A percentile compares a stretch with the other conserved stretches of the same genome.
Conservation (phyloP, 768 basidiomycete species). For the Boletus bicolor region DNA sequence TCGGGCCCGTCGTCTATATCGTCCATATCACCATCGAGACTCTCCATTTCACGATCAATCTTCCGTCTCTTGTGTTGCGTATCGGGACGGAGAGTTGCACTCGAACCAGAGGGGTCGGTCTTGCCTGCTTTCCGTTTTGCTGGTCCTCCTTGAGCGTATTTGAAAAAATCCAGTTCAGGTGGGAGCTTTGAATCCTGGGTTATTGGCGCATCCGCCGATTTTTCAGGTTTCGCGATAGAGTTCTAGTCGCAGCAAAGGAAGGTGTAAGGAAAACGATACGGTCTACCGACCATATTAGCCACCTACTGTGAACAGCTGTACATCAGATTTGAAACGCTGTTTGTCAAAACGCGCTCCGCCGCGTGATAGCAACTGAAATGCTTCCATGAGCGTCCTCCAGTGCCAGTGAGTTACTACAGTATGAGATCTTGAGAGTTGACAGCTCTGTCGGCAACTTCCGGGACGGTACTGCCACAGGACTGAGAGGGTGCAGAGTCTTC, state of each 20-base stretch:
- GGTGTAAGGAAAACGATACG: not conserved
- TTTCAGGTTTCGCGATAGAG: conserved; percentile 20
- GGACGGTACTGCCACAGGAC: too few species aligned
- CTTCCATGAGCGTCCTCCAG: conserved; percentile 54
- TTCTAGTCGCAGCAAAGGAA: conserved; percentile 20
- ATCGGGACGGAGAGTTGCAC: conserved; percentile 6
- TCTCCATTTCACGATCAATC: conserved; percentile 25
- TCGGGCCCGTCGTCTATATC: conserved; percentile 24
- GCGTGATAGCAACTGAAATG: conserved; percentile 85
- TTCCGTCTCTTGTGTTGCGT: conserved; percentile 30
- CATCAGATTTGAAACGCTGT: conserved; percentile 63
- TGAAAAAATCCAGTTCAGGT: conserved; percentile 87
- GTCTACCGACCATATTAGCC: not conserved
- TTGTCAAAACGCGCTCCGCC: conserved; percentile 86
- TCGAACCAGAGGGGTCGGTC: conserved; percentile 14
- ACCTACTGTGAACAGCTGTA: conserved; percentile 65
- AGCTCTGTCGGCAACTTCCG: conserved; percentile 9
- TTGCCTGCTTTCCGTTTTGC: conserved; percentile 49
- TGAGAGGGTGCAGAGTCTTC: too few species aligned
- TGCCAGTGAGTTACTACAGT: not conserved
- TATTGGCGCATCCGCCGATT: conserved; percentile 21
- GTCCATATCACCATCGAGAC: conserved; percentile 19
- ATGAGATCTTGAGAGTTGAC: not conserved
- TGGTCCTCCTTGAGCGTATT: conserved; percentile 61
- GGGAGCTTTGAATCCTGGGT: conserved; percentile 56